phyloP scores from a whole-genome alignment of 352 stramenopile species.

The Globisporangium carolinianum region DNA sequence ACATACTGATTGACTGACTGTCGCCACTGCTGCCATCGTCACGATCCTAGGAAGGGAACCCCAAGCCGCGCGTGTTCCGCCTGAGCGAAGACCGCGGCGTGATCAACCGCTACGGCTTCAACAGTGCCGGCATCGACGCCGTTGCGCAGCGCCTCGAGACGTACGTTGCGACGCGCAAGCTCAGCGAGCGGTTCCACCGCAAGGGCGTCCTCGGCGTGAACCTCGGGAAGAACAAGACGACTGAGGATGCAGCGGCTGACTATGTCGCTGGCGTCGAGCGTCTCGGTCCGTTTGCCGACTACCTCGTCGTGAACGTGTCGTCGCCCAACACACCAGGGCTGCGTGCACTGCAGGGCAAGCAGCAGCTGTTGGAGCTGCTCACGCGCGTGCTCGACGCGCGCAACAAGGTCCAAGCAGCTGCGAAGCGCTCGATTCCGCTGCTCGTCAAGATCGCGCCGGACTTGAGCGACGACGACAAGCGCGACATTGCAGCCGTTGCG shows the following conservation, averaged over 20 bases:
- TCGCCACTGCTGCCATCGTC: conserved; percentile 16
- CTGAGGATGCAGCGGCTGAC: conserved; percentile 73
- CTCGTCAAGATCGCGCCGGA: conserved; percentile 98
- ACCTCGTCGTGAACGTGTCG: conserved; percentile 98
- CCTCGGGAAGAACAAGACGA: conserved; percentile 97
- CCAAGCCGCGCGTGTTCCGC: conserved; percentile 95
- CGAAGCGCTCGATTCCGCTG: conserved; percentile 79
- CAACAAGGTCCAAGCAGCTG: conserved; percentile 43
- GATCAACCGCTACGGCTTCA: conserved; percentile 99
- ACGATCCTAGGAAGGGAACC: conserved; percentile 69
- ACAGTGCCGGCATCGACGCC: conserved; percentile 86
- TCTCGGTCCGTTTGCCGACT: conserved; percentile 94
- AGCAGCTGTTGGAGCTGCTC: conserved; percentile 76
- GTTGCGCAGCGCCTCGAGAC: conserved; percentile 64
- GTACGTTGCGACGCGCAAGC: conserved; percentile 39
- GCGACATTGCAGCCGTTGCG: conserved; percentile 91
- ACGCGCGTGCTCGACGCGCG: conserved; percentile 61
- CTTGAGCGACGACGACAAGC: conserved; percentile 91
- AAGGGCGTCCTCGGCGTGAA: conserved; percentile 93
- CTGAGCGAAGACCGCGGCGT: conserved; percentile 91
- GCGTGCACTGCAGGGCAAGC: conserved; percentile 72
- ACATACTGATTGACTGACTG: not conserved
- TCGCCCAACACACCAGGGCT: conserved; percentile 93
- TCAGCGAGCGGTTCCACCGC: conserved; percentile 32
- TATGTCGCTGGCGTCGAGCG: conserved; percentile 89